Evolutionary conservation across 345 rosid genomes (phyloP), one percentile per base, ranked within the genome.

Genomic region (Trapa bicornis): DNA sequence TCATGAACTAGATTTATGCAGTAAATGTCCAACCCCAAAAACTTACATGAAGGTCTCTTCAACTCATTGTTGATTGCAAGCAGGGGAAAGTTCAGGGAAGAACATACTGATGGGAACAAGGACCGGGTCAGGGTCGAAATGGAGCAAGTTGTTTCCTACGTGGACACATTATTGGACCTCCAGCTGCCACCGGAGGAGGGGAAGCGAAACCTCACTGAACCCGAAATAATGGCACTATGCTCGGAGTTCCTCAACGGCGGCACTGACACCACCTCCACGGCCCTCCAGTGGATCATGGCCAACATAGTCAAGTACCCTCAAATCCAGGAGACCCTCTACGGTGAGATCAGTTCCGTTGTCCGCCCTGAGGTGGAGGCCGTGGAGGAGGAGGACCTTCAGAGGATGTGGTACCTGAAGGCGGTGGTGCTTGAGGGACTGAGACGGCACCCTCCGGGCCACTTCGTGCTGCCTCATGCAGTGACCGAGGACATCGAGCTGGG

Each of bases 281-380:
- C 73, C 50, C 68, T 71, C 62, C 68, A 71, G 35, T 71, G 73
- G 73, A 65, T 71, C 13, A 65, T 71, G 73, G 73, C 68, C 64
- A 71, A 71, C 64, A 35, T 71, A 15, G 73, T 71, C 0, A 71
- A 71, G 62, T n/a, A 53, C 68, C 68, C 73, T 6, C 4, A 13
- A n/a, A 22, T 65, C 41, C 73, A 71, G 41, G 67, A 64, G 41
- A 53, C 57, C 9, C 66, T 70, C 29, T 70, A 4, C 60, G 1
- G 17, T 0, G 72, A 70, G 56, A 70, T 70, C 47, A 14, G 42
- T 17, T 52, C 1, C 0, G 58, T 47, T 22, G 67, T 62, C 4
- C 38, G 50, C 17, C 58, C 45, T 7, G 45, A 17, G 33, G 5
- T 63, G 33, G 5, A 56, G 10, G 6, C 37, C 57, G 58, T 48